Base-by-base conservation (phyloP, 805 yeast genomes). In the Yamadazyma philogaea region DNA sequence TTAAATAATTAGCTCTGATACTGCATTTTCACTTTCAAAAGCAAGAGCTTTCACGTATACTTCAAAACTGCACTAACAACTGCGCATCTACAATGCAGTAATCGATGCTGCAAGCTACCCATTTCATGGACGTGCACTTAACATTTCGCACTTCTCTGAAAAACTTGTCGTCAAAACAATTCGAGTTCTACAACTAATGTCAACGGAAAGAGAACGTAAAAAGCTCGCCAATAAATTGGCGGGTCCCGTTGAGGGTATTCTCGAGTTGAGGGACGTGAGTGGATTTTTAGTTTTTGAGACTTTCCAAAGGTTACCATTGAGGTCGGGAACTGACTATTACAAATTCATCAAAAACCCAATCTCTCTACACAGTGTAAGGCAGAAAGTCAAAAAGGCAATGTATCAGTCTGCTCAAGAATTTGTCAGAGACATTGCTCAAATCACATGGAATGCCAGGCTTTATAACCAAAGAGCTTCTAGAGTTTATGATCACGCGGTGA, bases 361-460 rank as follows among this genome's bases (percentile, higher is more conserved):
- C 56, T 86, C 96, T 6, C 75, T 90, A 49, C 81, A 82, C 51
- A 80, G 84, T 48, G 77, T 90, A 44, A 44, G 45, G 28, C 37
- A 39, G 11, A 49, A 37, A 18, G 72, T 77, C 45, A 63, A 86
- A 27, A 78, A 78, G 45, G 68, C 73, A 31, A 63, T 61, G 38
- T 90, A 89, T 64, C 59, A 66, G 4, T 70, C 70, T 35, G 78
- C 87, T 0, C 84, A 81, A 52, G 82, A 79, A 34, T 89, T 87
- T 60, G 66, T 90, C 28, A 75, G 70, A 44, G 96, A 90, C 60
- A 59, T 90, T 45, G 87, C 84, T 0, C 95, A 87, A 60, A 84
- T 91, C 40, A 77, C 87, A 1, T 87, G 95, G 89, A 91, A 91
- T 57, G 96, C 97, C 2, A 78, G 87, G 46, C 77, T 82, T 36